These are phyloP conservation scores for Raphanus hybrid DNA, from an alignment of 441 rosid genomes.

Conservation along the genomic window DNA sequence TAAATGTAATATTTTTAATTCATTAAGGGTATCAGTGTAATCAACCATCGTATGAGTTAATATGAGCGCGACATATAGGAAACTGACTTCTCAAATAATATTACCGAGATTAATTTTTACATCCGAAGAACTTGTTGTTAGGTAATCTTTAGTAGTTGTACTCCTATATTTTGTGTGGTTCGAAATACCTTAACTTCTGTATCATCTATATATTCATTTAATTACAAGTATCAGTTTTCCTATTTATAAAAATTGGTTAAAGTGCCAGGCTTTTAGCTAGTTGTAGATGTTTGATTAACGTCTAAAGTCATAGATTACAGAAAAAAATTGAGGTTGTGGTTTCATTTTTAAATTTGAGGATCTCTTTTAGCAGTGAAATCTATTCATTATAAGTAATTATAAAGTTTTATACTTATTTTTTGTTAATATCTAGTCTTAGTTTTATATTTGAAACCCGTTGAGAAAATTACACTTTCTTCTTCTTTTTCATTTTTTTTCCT, in stretches of 20 bases:
- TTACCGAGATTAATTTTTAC: not conserved
- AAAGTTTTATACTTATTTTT: not conserved
- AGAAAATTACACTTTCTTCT: not conserved
- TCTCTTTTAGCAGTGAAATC: not conserved
- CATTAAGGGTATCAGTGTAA: too few species aligned
- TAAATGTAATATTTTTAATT: too few species aligned
- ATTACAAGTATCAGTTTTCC: not conserved
- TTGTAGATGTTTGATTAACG: not conserved
- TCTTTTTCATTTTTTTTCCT: not conserved
- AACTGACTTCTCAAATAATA: too few species aligned
- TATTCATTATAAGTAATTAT: not conserved
- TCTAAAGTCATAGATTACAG: not conserved
- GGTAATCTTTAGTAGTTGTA: not conserved
- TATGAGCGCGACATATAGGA: too few species aligned
- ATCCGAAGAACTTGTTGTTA: not conserved
- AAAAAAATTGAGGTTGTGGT: not conserved
- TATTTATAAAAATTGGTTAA: not conserved
- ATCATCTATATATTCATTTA: not conserved
- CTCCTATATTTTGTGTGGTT: not conserved
- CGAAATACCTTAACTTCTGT: not conserved
- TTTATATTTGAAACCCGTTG: not conserved
- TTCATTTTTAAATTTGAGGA: not conserved
- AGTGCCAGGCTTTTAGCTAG: slow-evolving; percentile 12
- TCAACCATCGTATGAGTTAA: too few species aligned
- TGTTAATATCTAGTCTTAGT: not conserved